A percentile compares a stretch with the other conserved stretches of the same genome.
phyloP scores from a whole-genome alignment of 805 yeast genomes.

The Torulaspora franciscae region DNA sequence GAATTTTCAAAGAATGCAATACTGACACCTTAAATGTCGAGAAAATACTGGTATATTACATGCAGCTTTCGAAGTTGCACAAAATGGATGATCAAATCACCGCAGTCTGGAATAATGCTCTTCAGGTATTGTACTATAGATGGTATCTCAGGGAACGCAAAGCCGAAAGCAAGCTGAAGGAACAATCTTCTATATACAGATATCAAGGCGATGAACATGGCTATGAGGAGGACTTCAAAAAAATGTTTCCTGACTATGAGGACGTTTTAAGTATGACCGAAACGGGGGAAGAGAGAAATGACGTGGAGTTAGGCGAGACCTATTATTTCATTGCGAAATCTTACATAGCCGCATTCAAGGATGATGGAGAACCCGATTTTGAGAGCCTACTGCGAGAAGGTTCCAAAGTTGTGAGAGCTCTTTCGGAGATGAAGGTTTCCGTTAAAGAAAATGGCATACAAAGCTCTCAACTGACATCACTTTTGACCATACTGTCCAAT shows the following conservation, averaged over 20 bases:
- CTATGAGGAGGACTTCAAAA: slow-evolving; percentile 71
- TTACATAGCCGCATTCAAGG: slow-evolving; percentile 44
- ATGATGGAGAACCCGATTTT: slow-evolving; percentile 17
- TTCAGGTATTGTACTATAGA: slow-evolving; percentile 63
- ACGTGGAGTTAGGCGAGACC: slow-evolving; percentile 39
- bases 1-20: slow-evolving; percentile 39
- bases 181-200: slow-evolving; percentile 59
- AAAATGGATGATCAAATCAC: slow-evolving; percentile 17
- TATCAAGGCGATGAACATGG: slow-evolving; percentile 59
- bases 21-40: slow-evolving; percentile 49
- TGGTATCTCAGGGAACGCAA: slow-evolving; percentile 76
- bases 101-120: slow-evolving; percentile 40
- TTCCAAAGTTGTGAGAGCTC: slow-evolving; percentile 33
- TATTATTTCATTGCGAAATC: slow-evolving; percentile 46
- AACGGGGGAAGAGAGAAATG: slow-evolving; percentile 13
- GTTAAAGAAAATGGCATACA: slow-evolving; percentile 25
- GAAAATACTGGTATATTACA: slow-evolving; percentile 44
- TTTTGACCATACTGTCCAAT: slow-evolving; percentile 34
- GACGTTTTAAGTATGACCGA: slow-evolving; percentile 38
- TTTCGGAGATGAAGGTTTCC: slow-evolving; percentile 18
- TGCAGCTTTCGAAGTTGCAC: slow-evolving; percentile 42
- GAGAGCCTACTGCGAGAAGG: slow-evolving; percentile 41
- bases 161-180: slow-evolving; percentile 56
- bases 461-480: slow-evolving; percentile 35
- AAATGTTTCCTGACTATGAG: slow-evolving; percentile 85